These are phyloP conservation scores for Auricularia sp. DNA, from an alignment of 768 basidiomycete genomes.

Conservation along the genomic window DNA sequence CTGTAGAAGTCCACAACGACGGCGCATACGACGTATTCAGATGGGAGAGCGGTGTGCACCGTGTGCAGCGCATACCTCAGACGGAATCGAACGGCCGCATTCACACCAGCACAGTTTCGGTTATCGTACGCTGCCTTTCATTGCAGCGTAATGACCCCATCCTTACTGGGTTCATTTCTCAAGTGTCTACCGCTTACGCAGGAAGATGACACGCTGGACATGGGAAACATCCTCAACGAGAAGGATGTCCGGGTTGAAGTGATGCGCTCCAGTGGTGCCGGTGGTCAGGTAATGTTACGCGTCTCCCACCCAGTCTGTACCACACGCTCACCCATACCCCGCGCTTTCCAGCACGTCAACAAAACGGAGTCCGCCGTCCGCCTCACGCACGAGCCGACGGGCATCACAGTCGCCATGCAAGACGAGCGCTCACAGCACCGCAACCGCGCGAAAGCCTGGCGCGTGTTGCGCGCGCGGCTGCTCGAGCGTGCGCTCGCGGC, in stretches of 20 bases:
- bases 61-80: slow-evolving; percentile 87
- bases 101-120: slow-evolving; percentile 85
- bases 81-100: slow-evolving; percentile 82
- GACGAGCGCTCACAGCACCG: slow-evolving; percentile 95
- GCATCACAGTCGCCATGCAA: slow-evolving; percentile 95
- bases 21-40: slow-evolving; percentile 70
- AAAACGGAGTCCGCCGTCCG: slow-evolving; percentile 97
- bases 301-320: too few relatives aligned
- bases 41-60: slow-evolving; percentile 93
- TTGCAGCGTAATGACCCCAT: slow-evolving; percentile 9
- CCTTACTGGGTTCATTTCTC: neutral
- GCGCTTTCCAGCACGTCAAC: slow-evolving; percentile 75
- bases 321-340: too few relatives aligned
- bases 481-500: slow-evolving; percentile 67
- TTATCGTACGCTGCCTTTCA: slow-evolving; percentile 45
- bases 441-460: slow-evolving; percentile 91
- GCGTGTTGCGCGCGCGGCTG: slow-evolving; percentile 75
- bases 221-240: slow-evolving; percentile 28
- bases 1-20: slow-evolving; percentile 66
- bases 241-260: slow-evolving; percentile 87
- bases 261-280: slow-evolving; percentile 94
- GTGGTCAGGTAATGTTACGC: slow-evolving; percentile 34
- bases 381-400: slow-evolving; percentile 83
- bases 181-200: slow-evolving; percentile 55
- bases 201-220: slow-evolving; percentile 52